A percentile compares a stretch with the other conserved stretches of the same genome.
Evolutionary conservation across 352 stramenopile species (phyloP).

Genomic region (Globisporangium megalacanthum): DNA sequence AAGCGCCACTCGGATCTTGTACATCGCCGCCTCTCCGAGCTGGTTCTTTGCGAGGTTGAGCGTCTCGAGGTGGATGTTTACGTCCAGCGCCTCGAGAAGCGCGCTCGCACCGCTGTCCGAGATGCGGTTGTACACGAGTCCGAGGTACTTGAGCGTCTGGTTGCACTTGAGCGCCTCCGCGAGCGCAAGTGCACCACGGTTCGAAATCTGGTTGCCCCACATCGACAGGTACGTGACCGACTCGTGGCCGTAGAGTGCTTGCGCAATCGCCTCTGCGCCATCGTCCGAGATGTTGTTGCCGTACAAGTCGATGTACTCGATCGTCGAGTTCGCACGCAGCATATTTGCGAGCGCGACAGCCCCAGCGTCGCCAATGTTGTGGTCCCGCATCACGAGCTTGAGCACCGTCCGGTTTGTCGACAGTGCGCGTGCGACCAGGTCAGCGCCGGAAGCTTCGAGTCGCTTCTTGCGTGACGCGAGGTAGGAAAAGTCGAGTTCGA

Average conservation of each 20-base stretch:
- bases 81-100: constrained; percentile 54
- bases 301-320: constrained; percentile 64
- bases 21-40: constrained; percentile 31
- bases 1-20: constrained; percentile 42
- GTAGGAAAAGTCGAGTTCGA: constrained; percentile 67
- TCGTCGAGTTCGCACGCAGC: constrained; percentile 60
- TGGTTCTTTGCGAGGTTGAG: constrained; percentile 54
- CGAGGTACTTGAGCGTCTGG: constrained; percentile 50
- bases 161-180: constrained; percentile 64
- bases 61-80: constrained; percentile 59
- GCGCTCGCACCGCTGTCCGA: constrained; percentile 33
- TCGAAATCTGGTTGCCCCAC: constrained; percentile 58
- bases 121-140: constrained; percentile 58
- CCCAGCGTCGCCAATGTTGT: constrained; percentile 60
- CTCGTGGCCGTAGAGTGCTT: constrained; percentile 69
- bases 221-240: constrained; percentile 52
- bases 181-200: constrained; percentile 37
- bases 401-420: constrained; percentile 53
- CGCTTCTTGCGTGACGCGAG: constrained; percentile 51
- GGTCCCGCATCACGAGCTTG: constrained; percentile 59
- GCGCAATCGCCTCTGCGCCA: constrained; percentile 48
- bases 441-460: constrained; percentile 40
- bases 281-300: constrained; percentile 66
- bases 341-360: constrained; percentile 62
- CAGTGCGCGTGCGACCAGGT: constrained; percentile 62